phyloP scores from a whole-genome alignment of 202 grass and related monocot species.

The Eragrostis tef region DNA sequence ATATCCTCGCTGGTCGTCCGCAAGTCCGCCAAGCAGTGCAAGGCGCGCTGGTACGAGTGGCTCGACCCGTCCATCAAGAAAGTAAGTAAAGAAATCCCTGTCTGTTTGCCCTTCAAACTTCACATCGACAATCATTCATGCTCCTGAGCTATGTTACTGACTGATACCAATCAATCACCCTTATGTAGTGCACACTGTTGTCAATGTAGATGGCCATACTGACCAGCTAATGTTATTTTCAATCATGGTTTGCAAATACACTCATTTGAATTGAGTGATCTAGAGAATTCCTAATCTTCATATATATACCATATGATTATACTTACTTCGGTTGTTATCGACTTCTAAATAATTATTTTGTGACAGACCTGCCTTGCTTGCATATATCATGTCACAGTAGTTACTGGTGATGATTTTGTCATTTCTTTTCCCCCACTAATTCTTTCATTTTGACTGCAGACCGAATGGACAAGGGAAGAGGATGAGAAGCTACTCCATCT shows the following conservation, averaged over 20 bases:
- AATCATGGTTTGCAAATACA: neutral
- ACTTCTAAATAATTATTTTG: constrained; percentile 4
- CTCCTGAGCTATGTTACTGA: neutral
- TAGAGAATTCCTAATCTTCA: neutral
- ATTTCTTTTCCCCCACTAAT: constrained; percentile 23
- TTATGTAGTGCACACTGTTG: neutral
- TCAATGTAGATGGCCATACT: neutral
- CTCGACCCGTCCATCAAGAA: constrained; percentile 98
- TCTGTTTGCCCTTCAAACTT: neutral
- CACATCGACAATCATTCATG: neutral
- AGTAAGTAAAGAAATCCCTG: constrained; percentile 44
- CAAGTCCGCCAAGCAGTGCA: constrained; percentile 98
- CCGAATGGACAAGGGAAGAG: constrained; percentile 95
- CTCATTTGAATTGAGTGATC: neutral
- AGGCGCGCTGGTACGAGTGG: constrained; percentile 99
- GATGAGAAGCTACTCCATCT: constrained; percentile 94
- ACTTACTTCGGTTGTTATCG: constrained; percentile 10
- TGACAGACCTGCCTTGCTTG: neutral
- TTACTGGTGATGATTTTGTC: neutral
- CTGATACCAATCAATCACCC: neutral
- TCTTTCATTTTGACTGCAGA: constrained; percentile 52
- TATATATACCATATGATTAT: neutral
- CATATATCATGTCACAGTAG: neutral
- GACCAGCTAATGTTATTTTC: too few relatives aligned
- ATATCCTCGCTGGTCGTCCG: constrained; percentile 95